Base-by-base conservation (phyloP, 2,329 filamentous ascomycete genomes). In the Phaeophleospora eucalypticola region DNA sequence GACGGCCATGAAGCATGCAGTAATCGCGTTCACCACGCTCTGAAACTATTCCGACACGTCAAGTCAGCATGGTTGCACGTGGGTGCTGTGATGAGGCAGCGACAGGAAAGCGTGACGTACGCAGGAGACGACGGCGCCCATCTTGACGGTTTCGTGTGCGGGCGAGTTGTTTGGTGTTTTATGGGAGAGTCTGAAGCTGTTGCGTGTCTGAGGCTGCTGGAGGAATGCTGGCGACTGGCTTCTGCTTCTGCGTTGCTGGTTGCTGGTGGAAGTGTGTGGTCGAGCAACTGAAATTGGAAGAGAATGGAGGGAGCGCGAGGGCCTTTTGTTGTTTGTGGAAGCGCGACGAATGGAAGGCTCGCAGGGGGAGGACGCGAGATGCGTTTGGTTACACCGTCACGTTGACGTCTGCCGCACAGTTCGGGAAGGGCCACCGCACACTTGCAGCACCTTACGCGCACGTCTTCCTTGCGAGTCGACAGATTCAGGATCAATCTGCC, bases 41-140 rank as follows among this genome's bases (percentile, higher is more conserved):
- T 68, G 56, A 59, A 72, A 68, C 39, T 40, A 41, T 38, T 21
- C 40, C 20, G 17, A 18, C 15, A 21, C 16, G 17, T 47, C 16
- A 49, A 43, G 34, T 43, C 4, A 19, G 18, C 41, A 35, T 21
- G 17, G 7, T 7, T 9, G 18, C 18, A 16, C 27, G 17, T 3
- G 18, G 2, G 15, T 14, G 21, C 4, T 3, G 21, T 34, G 24
- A 14, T 8, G 15, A 7, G 7, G 24, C 24, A 6, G 24, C 24
- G 24, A 29, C 24, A 29, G 24, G 24, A 6, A 29, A 12, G 24
- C 24, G 12, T 29, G 42, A 79, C 86, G 63, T 87, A 91, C 87
- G 66, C 87, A 90, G 67, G 86, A 90, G 58, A 89, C 76, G 63
- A 93, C 83, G 69, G 84, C 86, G 73, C 87, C 87, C 87, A 93